Conservation (phyloP, 2,329 filamentous ascomycete genomes). For the Penicillium sp. region DNA sequence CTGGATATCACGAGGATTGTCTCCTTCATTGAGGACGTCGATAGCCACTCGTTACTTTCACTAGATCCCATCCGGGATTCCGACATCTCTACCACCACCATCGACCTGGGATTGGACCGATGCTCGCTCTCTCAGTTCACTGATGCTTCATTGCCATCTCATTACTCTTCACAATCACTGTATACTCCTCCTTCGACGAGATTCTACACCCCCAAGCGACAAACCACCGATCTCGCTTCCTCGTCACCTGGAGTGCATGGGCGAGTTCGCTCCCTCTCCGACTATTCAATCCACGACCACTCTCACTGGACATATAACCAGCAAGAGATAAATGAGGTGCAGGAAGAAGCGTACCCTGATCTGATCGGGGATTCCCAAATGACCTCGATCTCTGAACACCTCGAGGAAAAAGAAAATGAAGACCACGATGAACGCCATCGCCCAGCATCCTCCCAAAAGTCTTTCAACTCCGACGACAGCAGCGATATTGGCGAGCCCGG, state of each 20-base stretch:
- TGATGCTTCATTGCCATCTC: slow-evolving; percentile 22
- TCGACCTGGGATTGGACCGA: slow-evolving; percentile 18
- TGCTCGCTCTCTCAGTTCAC: slow-evolving; percentile 23
- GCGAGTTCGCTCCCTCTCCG: slow-evolving; percentile 19
- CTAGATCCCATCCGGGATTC: slow-evolving; percentile 24
- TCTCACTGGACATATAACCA: slow-evolving; percentile 11
- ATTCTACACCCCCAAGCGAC: slow-evolving; percentile 10
- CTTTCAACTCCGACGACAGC: slow-evolving; percentile 22
- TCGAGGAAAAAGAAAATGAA: slow-evolving; percentile 17
- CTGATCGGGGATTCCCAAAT: slow-evolving; percentile 23
- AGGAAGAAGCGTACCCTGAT: slow-evolving; percentile 17
- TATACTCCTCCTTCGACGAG: slow-evolving; percentile 11
- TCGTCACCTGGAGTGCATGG: slow-evolving; percentile 18
- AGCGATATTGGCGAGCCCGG: slow-evolving; percentile 32
- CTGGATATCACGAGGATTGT: slow-evolving; percentile 33
- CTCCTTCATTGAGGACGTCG: slow-evolving; percentile 35
- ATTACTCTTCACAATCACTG: slow-evolving; percentile 20
- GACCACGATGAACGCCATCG: slow-evolving; percentile 6
- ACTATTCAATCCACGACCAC: slow-evolving; percentile 17
- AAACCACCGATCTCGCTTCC: slow-evolving; percentile 15
- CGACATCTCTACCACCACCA: slow-evolving; percentile 11
- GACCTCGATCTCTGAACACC: slow-evolving; percentile 25
- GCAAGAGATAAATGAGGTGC: slow-evolving; percentile 2
- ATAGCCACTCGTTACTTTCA: slow-evolving; percentile 21
- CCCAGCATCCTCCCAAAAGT: slow-evolving; percentile 13